These are phyloP conservation scores for Mortierella alpina DNA, from an alignment of 192 early-diverging fungal species.

Conservation along the genomic window DNA sequence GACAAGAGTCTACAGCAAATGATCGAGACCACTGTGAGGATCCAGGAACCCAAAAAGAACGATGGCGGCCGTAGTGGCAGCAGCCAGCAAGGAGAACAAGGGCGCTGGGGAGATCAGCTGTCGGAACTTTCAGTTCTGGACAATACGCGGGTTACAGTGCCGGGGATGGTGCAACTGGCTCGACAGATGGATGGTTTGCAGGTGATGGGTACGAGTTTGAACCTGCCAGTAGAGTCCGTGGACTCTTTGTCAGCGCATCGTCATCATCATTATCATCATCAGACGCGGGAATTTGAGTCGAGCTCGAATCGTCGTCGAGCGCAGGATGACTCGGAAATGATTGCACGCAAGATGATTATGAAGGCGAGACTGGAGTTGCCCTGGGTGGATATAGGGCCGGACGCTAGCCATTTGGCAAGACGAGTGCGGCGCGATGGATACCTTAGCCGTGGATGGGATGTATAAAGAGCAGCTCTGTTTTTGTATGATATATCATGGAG, in stretches of 20 bases:
- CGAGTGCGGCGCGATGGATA: slow-evolving; percentile 6
- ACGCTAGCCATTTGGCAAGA: slow-evolving; percentile 22
- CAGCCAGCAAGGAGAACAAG: not conserved
- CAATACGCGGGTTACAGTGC: slow-evolving; percentile 29
- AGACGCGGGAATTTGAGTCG: not conserved
- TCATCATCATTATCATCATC: not conserved
- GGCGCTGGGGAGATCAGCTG: slow-evolving; percentile 17
- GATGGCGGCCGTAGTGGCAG: not conserved
- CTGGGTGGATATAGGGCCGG: slow-evolving; percentile 28
- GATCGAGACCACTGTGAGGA: slow-evolving; percentile 12
- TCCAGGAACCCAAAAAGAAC: too few relatives aligned
- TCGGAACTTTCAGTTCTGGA: slow-evolving; percentile 24
- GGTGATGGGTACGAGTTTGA: slow-evolving; percentile 29
- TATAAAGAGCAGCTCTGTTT: not conserved
- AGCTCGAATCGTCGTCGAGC: not conserved
- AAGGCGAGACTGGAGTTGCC: slow-evolving; percentile 21
- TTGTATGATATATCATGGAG: not conserved
- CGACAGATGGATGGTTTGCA: slow-evolving; percentile 31
- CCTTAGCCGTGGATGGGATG: slow-evolving; percentile 6
- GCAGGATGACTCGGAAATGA: not conserved
- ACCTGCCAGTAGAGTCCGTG: slow-evolving; percentile 9
- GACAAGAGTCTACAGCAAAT: slow-evolving; percentile 22
- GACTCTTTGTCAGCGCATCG: not conserved
- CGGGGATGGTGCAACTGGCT: slow-evolving; percentile 30
- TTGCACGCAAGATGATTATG: slow-evolving; percentile 13